These are phyloP conservation scores for Blastobotrys chiropterorum DNA, from an alignment of 805 yeast genomes.

Conservation along the genomic window DNA sequence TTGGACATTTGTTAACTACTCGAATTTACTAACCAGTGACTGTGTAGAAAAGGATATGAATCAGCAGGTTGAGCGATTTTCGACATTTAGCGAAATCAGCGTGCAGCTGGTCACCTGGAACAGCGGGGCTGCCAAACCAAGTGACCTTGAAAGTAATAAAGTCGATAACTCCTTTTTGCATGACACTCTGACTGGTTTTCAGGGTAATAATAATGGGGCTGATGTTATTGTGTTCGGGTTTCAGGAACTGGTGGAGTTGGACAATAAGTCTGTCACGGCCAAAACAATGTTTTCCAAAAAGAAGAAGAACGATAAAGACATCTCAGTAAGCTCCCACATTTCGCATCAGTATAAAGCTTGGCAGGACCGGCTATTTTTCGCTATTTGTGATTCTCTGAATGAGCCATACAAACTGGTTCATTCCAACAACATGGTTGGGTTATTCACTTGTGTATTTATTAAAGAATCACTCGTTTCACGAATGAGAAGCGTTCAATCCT, in stretches of 20 bases:
- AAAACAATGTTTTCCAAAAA: conserved; percentile 45
- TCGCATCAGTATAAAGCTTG: conserved; percentile 28
- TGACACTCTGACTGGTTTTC: conserved; percentile 6
- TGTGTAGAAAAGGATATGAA: conserved; percentile 23
- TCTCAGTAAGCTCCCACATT: conserved; percentile 28
- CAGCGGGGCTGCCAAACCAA: conserved; percentile 35
- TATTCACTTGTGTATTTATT: conserved; percentile 63
- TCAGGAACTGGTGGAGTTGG: conserved; percentile 84
- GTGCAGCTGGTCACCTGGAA: conserved; percentile 37
- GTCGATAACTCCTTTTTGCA: conserved; percentile 19
- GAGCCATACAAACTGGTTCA: conserved; percentile 51
- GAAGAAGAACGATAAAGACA: conserved; percentile 43
- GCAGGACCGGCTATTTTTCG: conserved; percentile 27
- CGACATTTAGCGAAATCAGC: conserved; percentile 21
- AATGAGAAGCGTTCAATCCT: conserved; percentile 59
- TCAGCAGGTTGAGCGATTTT: conserved; percentile 24
- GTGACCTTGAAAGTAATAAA: conserved; percentile 21
- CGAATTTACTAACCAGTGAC: neutral
- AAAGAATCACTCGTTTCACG: conserved; percentile 45
- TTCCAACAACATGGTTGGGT: conserved; percentile 82
- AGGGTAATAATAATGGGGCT: conserved; percentile 34
- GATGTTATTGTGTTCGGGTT: conserved; percentile 80
- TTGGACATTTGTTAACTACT: neutral
- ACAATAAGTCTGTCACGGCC: conserved; percentile 77
- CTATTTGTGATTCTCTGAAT: conserved; percentile 23